Percentiles rank a stretch among this genome's conserved stretches.
These are phyloP conservation scores for Pulicaria dysenterica DNA, from an alignment of 129 eudicot genomes.

Conservation along the genomic window DNA sequence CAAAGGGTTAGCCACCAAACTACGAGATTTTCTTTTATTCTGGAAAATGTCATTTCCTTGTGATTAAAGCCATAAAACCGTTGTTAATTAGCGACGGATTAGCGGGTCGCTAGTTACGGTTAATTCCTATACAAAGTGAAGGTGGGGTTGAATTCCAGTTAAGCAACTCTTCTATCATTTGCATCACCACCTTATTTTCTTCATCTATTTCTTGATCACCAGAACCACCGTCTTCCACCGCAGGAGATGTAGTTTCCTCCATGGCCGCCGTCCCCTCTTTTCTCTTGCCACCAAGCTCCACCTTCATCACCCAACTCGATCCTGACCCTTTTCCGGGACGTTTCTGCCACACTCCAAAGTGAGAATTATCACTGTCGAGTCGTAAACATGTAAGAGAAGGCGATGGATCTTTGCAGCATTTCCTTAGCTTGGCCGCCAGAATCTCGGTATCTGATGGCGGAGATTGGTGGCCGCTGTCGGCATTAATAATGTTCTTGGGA, in stretches of 20 bases:
- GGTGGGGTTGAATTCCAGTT: conserved; percentile 54
- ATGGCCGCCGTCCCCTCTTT: conserved; percentile 15
- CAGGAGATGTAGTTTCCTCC: not conserved
- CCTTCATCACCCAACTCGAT: conserved; percentile 72
- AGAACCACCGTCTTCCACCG: conserved; percentile 19
- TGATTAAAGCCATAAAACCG: too few relatives aligned
- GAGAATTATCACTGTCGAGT: conserved; percentile 66
- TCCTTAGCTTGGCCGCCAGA: conserved; percentile 60
- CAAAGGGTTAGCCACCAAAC: too few relatives aligned
- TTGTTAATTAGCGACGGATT: too few relatives aligned
- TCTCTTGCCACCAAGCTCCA: conserved; percentile 53
- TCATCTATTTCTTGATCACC: conserved; percentile 40
- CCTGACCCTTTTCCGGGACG: conserved; percentile 59
- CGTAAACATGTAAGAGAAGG: conserved; percentile 71
- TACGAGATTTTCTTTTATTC: too few relatives aligned
- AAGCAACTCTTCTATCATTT: conserved; percentile 57
- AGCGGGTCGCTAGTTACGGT: not conserved
- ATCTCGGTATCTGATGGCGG: conserved; percentile 26
- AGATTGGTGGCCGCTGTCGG: conserved; percentile 9
- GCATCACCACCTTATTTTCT: conserved; percentile 47
- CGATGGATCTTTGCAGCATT: conserved; percentile 67
- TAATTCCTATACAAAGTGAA: conserved; percentile 38
- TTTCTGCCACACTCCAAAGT: conserved; percentile 89
- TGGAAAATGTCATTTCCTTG: too few relatives aligned
- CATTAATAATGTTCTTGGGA: conserved; percentile 30